phyloP scores from a whole-genome alignment of 2,329 filamentous ascomycete genomes.

The Trichophyton mentagrophytes region DNA sequence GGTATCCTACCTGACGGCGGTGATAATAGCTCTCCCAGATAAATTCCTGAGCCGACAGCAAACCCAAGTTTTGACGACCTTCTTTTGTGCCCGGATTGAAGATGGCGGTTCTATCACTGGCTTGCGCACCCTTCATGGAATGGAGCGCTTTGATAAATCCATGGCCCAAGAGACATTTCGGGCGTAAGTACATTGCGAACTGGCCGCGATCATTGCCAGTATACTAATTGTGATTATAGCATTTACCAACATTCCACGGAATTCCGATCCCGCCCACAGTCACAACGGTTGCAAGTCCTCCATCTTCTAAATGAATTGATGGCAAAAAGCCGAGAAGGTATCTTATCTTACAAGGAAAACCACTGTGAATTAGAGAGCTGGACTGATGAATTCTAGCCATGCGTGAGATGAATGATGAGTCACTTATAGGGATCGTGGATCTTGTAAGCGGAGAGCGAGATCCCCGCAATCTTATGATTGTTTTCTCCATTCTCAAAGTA shows the following conservation, averaged over 20 bases:
- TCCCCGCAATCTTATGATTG: constrained; percentile 56
- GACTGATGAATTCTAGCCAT: constrained; percentile 29
- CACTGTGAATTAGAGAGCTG: background rate
- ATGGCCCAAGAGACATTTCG: constrained; percentile 42
- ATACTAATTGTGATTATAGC: constrained; percentile 19
- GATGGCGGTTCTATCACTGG: constrained; percentile 49
- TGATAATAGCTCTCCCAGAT: constrained; percentile 38
- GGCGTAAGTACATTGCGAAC: constrained; percentile 31
- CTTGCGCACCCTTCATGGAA: constrained; percentile 45
- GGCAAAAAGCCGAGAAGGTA: constrained; percentile 47
- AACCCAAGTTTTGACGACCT: constrained; percentile 49
- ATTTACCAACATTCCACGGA: constrained; percentile 42
- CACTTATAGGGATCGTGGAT: constrained; percentile 48
- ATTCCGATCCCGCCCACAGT: constrained; percentile 48
- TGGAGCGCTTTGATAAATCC: constrained; percentile 47
- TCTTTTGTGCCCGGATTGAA: constrained; percentile 52
- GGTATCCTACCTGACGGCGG: constrained; percentile 32
- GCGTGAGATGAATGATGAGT: constrained; percentile 45
- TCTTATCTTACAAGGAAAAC: background rate
- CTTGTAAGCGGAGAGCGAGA: constrained; percentile 58
- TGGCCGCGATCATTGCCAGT: too few species aligned
- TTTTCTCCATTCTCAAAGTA: constrained; percentile 54
- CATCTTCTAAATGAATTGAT: constrained; percentile 50
- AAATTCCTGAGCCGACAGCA: constrained; percentile 49
- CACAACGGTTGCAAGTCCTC: constrained; percentile 52